A percentile compares a stretch with the other conserved stretches of the same genome.
These are phyloP conservation scores for Cladophialophora psammophila DNA, from an alignment of 2,329 filamentous ascomycete genomes.

Conservation along the genomic window DNA sequence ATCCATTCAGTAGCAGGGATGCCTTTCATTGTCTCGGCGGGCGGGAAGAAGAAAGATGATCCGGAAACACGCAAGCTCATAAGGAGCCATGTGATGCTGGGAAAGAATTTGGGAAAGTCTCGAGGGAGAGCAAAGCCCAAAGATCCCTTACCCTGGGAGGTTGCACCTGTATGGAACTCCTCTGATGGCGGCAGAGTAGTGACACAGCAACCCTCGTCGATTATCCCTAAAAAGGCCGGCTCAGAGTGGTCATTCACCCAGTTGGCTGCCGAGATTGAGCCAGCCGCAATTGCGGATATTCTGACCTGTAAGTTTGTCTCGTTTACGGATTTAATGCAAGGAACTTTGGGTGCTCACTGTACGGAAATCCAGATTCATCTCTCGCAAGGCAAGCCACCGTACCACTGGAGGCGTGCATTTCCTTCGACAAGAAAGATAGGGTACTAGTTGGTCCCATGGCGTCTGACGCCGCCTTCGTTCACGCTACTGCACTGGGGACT, in stretches of 20 bases:
- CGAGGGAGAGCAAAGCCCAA: slow-evolving; percentile 20
- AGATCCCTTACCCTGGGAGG: slow-evolving; percentile 2
- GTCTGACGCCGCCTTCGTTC: slow-evolving; percentile 48
- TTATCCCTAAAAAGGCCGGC: slow-evolving; percentile 12
- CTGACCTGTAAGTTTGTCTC: slow-evolving; percentile 43
- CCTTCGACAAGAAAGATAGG: slow-evolving; percentile 42
- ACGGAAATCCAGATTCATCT: slow-evolving; percentile 42
- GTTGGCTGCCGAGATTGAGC: slow-evolving; percentile 44
- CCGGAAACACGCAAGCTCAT: slow-evolving; percentile 48
- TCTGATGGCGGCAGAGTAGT: background rate
- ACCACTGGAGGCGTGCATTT: slow-evolving; percentile 45
- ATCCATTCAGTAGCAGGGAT: slow-evolving; percentile 28
- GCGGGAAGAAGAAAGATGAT: slow-evolving; percentile 42
- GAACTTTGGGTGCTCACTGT: background rate
- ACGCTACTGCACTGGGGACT: slow-evolving; percentile 47
- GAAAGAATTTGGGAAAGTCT: slow-evolving; percentile 50
- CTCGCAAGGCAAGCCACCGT: slow-evolving; percentile 47
- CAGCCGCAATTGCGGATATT: slow-evolving; percentile 40
- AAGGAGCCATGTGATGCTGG: slow-evolving; percentile 54
- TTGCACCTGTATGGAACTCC: background rate
- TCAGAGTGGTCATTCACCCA: slow-evolving; percentile 39
- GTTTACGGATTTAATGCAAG: background rate
- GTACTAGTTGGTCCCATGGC: slow-evolving; percentile 46
- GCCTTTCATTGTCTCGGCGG: slow-evolving; percentile 45
- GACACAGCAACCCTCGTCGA: background rate